Evolutionary conservation across 495 filamentous ascomycete species (phyloP), one percentile per base, ranked within the genome.

Genomic region (Annulohypoxylon moriforme): DNA sequence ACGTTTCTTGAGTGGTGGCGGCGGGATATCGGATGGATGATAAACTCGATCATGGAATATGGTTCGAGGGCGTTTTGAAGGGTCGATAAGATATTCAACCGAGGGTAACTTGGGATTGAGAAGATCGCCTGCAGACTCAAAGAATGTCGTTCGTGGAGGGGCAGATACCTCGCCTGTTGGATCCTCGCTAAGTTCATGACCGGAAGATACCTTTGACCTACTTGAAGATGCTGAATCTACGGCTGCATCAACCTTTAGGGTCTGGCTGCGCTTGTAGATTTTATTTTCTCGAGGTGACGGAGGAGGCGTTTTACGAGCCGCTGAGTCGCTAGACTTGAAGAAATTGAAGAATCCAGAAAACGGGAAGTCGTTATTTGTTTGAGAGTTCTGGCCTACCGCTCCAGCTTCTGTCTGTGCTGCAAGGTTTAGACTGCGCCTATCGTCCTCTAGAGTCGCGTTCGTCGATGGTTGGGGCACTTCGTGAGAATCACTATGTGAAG

Each of bases 11-110:
- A 91, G 80, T 3, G 90, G 86, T 6, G 93, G 92, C n/a, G 87
- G 89, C 1, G 96, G 96, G 49, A 98, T 97, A 78, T 99, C 96
- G 40, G 91, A 88, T 0, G 95, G 93, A 75, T 94, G 92, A 79
- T 99, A 99, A 25, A 98, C 87, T 13, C 96, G 91, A 78, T 98
- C 96, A 81, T 99, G 96, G 81, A 98, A 98, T 65, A 99, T 98
- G 11, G 96, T 97, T 38, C 92, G 88, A 5, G 93, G 88, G n/a
- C 96, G 92, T 52, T 88, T 89, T 33, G 90, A 85, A 13, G 95
- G 94, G 62, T 97, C 89, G 61, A 92, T 85, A 34, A 99, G 84
- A 75, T 93, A 99, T 31, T 92, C 89, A 2, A 86, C 84, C 0
- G 91, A 86, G 13, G 96, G 95, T 2, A 98, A 80, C 10, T 93